Conservation (phyloP, 306 rosid genomes). For the Purshia tridentata region DNA sequence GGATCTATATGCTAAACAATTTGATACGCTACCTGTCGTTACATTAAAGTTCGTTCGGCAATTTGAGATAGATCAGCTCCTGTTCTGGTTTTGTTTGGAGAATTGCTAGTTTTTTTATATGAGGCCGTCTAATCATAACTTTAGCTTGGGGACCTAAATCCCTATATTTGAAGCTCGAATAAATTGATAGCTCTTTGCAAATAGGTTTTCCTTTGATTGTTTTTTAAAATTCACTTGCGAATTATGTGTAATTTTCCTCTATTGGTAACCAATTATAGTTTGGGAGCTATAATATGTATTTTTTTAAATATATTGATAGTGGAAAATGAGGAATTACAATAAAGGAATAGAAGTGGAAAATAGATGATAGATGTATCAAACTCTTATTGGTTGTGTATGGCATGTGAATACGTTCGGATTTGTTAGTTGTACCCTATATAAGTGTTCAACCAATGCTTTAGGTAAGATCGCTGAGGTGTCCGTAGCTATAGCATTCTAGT, state of each 20-base stretch:
- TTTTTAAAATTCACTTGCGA: neutral
- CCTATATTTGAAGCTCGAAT: conserved; percentile 1
- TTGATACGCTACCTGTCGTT: neutral
- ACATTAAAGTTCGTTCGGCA: neutral
- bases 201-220: neutral
- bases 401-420: neutral
- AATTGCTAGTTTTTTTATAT: neutral
- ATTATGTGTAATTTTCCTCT: neutral
- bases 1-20: conserved; percentile 7
- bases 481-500: neutral
- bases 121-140: neutral
- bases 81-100: neutral
- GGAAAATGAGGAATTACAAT: neutral
- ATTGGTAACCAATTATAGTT: neutral
- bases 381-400: neutral
- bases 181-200: neutral
- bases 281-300: neutral
- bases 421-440: neutral
- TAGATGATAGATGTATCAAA: neutral
- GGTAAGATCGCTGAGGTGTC: neutral
- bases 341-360: neutral
- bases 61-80: neutral
- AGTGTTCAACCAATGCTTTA: neutral
- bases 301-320: neutral
- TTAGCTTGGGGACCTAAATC: neutral